phyloP scores from a whole-genome alignment of 2,329 filamentous ascomycete species.

The Epichloe sibirici region DNA sequence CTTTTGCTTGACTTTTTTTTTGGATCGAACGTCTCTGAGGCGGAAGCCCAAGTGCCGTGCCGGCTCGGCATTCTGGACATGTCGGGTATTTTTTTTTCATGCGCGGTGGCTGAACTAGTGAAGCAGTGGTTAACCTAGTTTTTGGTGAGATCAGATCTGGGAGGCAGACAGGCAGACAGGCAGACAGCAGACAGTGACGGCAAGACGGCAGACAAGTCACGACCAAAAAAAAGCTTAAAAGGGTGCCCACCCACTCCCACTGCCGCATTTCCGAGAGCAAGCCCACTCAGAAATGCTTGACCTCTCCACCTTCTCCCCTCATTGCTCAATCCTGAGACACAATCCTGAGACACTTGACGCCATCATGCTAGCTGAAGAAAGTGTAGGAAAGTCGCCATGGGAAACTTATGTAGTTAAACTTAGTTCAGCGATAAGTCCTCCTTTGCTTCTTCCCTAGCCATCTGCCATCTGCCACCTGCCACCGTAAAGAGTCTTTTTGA shows the following conservation, averaged over 20 bases:
- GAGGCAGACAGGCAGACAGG: not conserved
- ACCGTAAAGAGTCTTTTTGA: no score
- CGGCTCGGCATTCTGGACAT: not conserved
- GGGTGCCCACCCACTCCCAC: not conserved
- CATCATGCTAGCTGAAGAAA: not conserved
- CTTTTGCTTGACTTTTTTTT: not conserved
- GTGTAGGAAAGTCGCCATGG: no score
- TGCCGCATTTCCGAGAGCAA: not conserved
- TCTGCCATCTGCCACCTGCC: no score
- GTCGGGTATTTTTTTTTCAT: not conserved
- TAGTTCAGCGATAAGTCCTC: no score
- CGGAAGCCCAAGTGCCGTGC: not conserved
- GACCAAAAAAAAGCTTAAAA: not conserved
- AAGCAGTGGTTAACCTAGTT: not conserved
- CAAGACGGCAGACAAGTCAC: no score
- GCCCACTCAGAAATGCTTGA: not conserved
- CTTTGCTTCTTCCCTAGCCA: no score
- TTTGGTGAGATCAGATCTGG: not conserved
- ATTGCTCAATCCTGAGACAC: not conserved
- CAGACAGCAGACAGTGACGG: no score
- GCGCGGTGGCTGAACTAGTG: not conserved
- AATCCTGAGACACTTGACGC: not conserved
- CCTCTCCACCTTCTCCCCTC: not conserved
- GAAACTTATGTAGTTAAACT: no score
- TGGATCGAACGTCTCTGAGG: not conserved